Evolutionary conservation across 1,139 yeast genomes (phyloP).

Genomic region (Lodderomyces theae): DNA sequence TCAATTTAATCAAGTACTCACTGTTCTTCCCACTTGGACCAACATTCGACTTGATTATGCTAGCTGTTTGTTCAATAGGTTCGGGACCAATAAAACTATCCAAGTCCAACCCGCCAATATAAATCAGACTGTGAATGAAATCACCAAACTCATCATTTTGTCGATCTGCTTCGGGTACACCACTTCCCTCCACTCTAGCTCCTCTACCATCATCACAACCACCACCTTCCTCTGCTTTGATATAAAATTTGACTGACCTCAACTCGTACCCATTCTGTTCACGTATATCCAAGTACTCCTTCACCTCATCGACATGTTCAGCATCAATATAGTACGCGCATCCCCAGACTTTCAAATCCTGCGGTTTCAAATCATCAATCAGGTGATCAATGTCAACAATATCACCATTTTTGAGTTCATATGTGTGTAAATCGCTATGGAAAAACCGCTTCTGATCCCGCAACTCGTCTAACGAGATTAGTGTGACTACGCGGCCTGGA

Average conservation of each 20-base stretch:
- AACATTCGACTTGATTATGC: conserved; percentile 47
- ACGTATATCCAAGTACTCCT: conserved; percentile 68
- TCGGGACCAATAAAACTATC: conserved; percentile 87
- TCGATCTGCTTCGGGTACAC: conserved; percentile 12
- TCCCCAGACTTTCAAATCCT: conserved; percentile 67
- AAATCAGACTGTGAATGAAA: conserved; percentile 60
- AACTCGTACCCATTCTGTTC: conserved; percentile 87
- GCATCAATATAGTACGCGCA: conserved; percentile 82
- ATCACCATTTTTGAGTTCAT: conserved; percentile 29
- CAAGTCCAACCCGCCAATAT: conserved; percentile 80
- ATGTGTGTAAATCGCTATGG: conserved; percentile 44
- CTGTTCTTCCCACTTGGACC: conserved; percentile 85
- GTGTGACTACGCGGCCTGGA: conserved; percentile 88
- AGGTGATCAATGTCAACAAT: conserved; percentile 15
- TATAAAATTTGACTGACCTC: conserved; percentile 65
- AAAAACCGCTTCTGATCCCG: conserved; percentile 35
- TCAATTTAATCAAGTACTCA: conserved; percentile 63
- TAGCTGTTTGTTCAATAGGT: conserved; percentile 53
- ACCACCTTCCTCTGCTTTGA: conserved; percentile 22
- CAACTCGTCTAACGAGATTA: conserved; percentile 60
- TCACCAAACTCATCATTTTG: conserved; percentile 32
- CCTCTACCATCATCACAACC: conserved; percentile 15
- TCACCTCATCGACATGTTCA: conserved; percentile 57
- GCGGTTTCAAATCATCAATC: conserved; percentile 26
- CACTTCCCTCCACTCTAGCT: no score